A percentile compares a stretch with the other conserved stretches of the same genome.
Conservation (phyloP, 202 grass and related monocot genomes). For the Carex sylvatica region DNA sequence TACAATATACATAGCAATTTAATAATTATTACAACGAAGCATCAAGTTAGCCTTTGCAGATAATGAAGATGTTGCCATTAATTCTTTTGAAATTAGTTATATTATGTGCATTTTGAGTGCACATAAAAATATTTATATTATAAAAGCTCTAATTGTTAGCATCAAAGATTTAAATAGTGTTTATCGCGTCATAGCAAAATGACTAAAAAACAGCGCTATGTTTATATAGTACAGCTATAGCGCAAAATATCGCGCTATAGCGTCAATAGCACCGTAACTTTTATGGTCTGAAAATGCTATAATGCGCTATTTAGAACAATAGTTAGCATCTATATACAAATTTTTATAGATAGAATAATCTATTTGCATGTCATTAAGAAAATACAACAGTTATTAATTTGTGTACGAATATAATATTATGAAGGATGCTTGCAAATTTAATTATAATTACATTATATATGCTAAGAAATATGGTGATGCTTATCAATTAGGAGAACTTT, state of each 20-base stretch:
- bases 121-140: background rate
- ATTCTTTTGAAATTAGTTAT: background rate
- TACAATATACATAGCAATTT: background rate
- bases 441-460: background rate
- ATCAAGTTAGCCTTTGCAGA: background rate
- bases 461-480: background rate
- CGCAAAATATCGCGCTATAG: too few species aligned
- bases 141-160: background rate
- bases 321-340: background rate
- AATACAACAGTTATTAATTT: background rate
- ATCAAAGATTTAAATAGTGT: too few species aligned
- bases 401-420: background rate
- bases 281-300: too few species aligned
- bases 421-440: too few species aligned
- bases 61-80: background rate
- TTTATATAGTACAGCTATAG: too few species aligned
- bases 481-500: background rate
- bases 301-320: too few species aligned
- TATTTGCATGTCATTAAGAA: background rate
- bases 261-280: too few species aligned
- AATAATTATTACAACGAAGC: background rate
- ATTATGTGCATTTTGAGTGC: background rate
- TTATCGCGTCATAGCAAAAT: too few species aligned
- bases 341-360: background rate
- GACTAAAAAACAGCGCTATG: too few species aligned